A percentile compares a stretch with the other conserved stretches of the same genome.
phyloP scores from a whole-genome alignment of 1,139 yeast species.

The Magnusiomyces tetraspermus region DNA sequence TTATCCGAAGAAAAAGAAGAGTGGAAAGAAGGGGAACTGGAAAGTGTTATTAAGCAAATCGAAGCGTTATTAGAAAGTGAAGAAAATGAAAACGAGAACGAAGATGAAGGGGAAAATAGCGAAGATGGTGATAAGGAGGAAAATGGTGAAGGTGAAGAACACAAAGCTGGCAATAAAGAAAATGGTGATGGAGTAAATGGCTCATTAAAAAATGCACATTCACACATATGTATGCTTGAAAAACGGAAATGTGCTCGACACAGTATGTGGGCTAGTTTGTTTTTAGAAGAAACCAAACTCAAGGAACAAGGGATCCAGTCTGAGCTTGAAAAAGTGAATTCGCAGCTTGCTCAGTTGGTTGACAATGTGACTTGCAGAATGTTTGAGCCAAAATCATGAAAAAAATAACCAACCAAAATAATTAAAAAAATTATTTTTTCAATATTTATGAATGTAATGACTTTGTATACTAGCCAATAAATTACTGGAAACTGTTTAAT shows the following conservation, averaged over 20 bases:
- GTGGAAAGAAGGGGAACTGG: slow-evolving; percentile 12
- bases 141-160: neutral
- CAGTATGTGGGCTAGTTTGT: slow-evolving; percentile 54
- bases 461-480: no score
- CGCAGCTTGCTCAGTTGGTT: slow-evolving; percentile 11
- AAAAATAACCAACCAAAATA: neutral
- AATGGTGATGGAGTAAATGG: neutral
- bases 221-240: slow-evolving; percentile 46
- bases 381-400: neutral
- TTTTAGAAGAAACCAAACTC: slow-evolving; percentile 36
- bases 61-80: neutral
- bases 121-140: neutral
- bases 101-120: neutral
- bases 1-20: slow-evolving; percentile 24
- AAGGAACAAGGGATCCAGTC: slow-evolving; percentile 33
- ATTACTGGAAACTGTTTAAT: no score
- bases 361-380: slow-evolving; percentile 7
- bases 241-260: slow-evolving; percentile 59
- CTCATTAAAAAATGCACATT: slow-evolving; percentile 17
- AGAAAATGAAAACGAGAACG: neutral
- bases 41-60: neutral
- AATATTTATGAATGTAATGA: no score
- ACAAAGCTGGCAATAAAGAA: neutral
- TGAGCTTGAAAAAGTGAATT: slow-evolving; percentile 24
- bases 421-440: no score